Conservation (phyloP, 2,329 filamentous ascomycete species). For the Aspergillus fijiensis region DNA sequence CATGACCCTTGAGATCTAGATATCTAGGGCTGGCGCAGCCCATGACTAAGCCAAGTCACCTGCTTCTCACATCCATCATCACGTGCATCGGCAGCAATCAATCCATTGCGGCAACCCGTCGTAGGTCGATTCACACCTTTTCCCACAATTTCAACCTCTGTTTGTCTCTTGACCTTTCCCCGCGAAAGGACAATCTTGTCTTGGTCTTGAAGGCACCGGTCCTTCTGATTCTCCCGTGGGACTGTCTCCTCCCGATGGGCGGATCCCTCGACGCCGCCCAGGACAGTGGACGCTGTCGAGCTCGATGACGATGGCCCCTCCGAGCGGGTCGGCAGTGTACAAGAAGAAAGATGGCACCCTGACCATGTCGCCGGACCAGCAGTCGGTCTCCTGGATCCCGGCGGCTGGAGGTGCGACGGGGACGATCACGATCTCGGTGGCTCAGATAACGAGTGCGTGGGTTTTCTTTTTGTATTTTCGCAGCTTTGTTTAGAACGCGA, state of each 20-base stretch:
- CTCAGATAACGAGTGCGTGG: conserved; percentile 75
- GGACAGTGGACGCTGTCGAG: conserved; percentile 41
- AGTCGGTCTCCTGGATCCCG: conserved; percentile 78
- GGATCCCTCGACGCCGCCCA: conserved; percentile 32
- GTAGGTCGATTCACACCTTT: not conserved
- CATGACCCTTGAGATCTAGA: not conserved
- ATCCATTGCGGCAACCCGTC: not conserved
- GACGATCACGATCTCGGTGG: conserved; percentile 67
- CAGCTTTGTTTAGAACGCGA: too few relatives aligned
- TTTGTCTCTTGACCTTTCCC: too few relatives aligned
- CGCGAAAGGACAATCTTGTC: conserved; percentile 6
- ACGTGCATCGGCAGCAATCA: not conserved
- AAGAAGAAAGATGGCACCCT: conserved; percentile 95
- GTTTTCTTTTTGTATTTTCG: not conserved
- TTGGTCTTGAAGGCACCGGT: conserved; percentile 17
- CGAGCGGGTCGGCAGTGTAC: conserved; percentile 70
- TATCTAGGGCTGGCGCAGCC: not conserved
- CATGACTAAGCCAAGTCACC: not conserved
- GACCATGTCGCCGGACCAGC: conserved; percentile 69
- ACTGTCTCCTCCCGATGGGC: conserved; percentile 35
- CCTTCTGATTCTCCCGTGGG: conserved; percentile 21
- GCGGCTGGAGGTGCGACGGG: conserved; percentile 61
- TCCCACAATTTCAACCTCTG: not conserved
- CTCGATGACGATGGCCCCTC: conserved; percentile 45
- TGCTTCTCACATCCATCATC: not conserved